phyloP scores from a whole-genome alignment of 2,329 filamentous ascomycete genomes.

The Epichloe festucae region DNA sequence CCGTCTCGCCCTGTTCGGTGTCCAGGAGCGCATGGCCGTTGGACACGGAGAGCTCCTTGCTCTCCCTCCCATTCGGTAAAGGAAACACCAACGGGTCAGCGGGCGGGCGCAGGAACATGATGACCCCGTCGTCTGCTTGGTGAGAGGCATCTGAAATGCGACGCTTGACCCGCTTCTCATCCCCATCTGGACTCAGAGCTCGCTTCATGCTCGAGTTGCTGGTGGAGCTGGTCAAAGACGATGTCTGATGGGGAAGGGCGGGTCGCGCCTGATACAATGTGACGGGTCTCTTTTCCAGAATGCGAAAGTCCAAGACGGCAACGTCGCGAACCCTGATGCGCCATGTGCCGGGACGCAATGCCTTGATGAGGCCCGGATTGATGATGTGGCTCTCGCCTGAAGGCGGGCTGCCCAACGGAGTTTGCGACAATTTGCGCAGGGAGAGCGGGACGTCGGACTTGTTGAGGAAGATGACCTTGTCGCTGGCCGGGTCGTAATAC shows the following conservation, averaged over 20 bases:
- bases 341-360: slow-evolving; percentile 42
- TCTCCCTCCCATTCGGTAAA: slow-evolving; percentile 32
- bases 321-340: slow-evolving; percentile 36
- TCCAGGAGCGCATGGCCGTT: slow-evolving; percentile 39
- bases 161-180: slow-evolving; percentile 31
- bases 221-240: slow-evolving; percentile 20
- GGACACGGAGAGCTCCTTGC: slow-evolving; percentile 32
- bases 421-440: slow-evolving; percentile 32
- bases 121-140: slow-evolving; percentile 34
- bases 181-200: slow-evolving; percentile 31
- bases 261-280: slow-evolving; percentile 23
- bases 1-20: slow-evolving; percentile 34
- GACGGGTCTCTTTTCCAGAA: slow-evolving; percentile 41
- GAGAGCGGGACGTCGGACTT: slow-evolving; percentile 40
- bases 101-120: slow-evolving; percentile 39
- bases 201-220: slow-evolving; percentile 37
- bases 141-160: slow-evolving; percentile 21
- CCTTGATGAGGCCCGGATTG: slow-evolving; percentile 30
- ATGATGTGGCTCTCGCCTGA: slow-evolving; percentile 31
- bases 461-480: slow-evolving; percentile 44
- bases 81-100: slow-evolving; percentile 39
- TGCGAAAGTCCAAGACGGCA: slow-evolving; percentile 43
- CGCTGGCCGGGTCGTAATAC: slow-evolving; percentile 46
- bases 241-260: slow-evolving; percentile 15
- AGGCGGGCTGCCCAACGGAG: slow-evolving; percentile 23